Evolutionary conservation across 371 early-diverging fungal genomes (phyloP).

Genomic region (Mortierella sp.): DNA sequence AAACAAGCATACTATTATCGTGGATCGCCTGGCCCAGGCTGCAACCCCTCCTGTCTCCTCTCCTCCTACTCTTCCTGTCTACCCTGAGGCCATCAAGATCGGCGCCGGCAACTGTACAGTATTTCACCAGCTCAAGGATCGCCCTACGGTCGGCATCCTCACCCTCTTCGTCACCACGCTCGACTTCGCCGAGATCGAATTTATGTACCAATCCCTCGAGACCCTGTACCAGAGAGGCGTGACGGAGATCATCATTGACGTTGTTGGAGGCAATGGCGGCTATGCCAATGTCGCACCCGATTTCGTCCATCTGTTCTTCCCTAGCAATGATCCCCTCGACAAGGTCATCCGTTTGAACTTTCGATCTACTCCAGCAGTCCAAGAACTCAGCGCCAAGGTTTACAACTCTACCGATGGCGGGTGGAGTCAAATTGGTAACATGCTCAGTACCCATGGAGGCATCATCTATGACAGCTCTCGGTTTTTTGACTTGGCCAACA

Average conservation of each 20-base stretch:
- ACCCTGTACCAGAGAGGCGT: constrained; percentile 1
- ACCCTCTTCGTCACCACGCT: neutral
- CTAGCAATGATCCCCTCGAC: constrained; percentile 12
- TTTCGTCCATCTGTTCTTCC: constrained; percentile 13
- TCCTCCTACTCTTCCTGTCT: neutral
- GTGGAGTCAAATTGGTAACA: neutral
- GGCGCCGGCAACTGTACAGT: neutral
- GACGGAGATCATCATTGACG: constrained; percentile 18
- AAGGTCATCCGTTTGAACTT: neutral
- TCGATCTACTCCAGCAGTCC: constrained; percentile 7
- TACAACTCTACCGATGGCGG: constrained; percentile 15
- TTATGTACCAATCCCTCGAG: constrained; percentile 8
- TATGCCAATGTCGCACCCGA: constrained; percentile 16
- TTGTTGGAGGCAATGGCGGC: constrained; percentile 11
- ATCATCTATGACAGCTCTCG: constrained; percentile 5
- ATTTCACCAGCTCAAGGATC: constrained; percentile 18
- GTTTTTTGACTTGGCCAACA: constrained; percentile 6
- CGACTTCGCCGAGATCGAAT: constrained; percentile 10
- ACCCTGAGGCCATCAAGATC: constrained; percentile 16
- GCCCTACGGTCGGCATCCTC: constrained; percentile 14
- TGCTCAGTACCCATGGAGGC: neutral
- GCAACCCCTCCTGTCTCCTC: neutral
- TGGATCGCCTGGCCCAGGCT: neutral
- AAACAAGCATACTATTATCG: neutral
- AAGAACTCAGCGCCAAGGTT: constrained; percentile 3